These are phyloP conservation scores for Colletotrichum ledebouriae DNA, from an alignment of 2,329 filamentous ascomycete species.

Conservation along the genomic window DNA sequence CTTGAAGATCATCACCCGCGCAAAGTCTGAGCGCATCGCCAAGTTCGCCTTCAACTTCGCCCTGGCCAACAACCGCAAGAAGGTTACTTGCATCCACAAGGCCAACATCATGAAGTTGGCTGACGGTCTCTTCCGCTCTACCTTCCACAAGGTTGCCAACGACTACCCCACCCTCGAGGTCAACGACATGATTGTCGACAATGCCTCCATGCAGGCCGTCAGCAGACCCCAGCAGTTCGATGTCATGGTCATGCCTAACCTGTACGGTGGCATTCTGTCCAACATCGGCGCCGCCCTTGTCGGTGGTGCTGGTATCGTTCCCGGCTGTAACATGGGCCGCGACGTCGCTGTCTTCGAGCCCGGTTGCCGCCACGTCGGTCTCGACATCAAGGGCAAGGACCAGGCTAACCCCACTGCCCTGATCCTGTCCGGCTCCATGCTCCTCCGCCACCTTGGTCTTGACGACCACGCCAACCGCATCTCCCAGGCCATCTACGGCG, in stretches of 20 bases:
- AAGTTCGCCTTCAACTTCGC: constrained; percentile 99
- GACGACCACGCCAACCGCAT: constrained; percentile 99
- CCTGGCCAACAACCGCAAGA: constrained; percentile 98
- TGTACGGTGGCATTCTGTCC: constrained; percentile 98
- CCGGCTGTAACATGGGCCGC: constrained; percentile 99
- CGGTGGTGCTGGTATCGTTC: constrained; percentile 95
- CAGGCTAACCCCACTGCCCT: constrained; percentile 98
- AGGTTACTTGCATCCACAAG: constrained; percentile 99
- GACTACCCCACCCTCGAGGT: constrained; percentile 96
- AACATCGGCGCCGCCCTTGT: constrained; percentile 98
- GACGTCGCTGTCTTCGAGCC: constrained; percentile 99
- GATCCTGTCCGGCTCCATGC: constrained; percentile 95
- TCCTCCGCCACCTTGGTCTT: constrained; percentile 95
- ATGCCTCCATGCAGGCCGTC: constrained; percentile 99
- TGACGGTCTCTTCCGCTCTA: constrained; percentile 98
- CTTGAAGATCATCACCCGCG: constrained; percentile 99
- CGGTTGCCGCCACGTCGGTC: constrained; percentile 97
- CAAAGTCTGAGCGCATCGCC: constrained; percentile 98
- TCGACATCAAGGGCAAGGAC: constrained; percentile 99
- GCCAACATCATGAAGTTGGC: constrained; percentile 99
- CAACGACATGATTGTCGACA: constrained; percentile 99
- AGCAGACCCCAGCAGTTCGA: constrained; percentile 97
- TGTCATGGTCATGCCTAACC: constrained; percentile 99
- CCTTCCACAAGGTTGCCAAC: constrained; percentile 92
- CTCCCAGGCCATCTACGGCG: constrained; percentile 83